Evolutionary conservation across 2,329 filamentous ascomycete species (phyloP).

Genomic region (Uncinocarpus reesii): DNA sequence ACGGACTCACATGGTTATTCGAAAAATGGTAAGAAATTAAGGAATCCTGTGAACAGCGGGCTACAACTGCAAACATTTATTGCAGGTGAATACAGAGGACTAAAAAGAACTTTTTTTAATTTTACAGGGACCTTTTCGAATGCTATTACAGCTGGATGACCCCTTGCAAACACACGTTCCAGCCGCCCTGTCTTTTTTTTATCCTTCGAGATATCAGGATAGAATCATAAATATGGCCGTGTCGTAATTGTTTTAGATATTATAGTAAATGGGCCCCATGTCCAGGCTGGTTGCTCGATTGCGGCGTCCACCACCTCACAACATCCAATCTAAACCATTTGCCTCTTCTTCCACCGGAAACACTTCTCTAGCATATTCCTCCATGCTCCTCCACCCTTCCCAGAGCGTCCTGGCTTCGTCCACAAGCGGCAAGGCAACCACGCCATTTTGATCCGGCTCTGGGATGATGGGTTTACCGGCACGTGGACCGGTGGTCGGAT

Average conservation of each 20-base stretch:
- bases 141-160: not conserved
- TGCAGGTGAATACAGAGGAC: not conserved
- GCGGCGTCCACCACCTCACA: constrained; percentile 20
- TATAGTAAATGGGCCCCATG: not conserved
- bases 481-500: constrained; percentile 27
- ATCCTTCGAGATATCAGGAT: not conserved
- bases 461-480: constrained; percentile 26
- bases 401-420: constrained; percentile 69
- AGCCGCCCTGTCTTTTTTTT: not conserved
- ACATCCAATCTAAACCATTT: constrained; percentile 91
- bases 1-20: too few relatives aligned
- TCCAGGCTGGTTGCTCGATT: not conserved
- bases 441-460: constrained; percentile 25
- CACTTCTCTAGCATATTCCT: constrained; percentile 89
- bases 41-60: too few relatives aligned
- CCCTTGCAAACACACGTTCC: not conserved
- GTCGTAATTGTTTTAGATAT: not conserved
- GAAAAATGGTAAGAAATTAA: too few relatives aligned
- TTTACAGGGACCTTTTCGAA: not conserved
- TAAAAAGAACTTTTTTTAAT: not conserved
- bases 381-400: constrained; percentile 81
- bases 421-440: constrained; percentile 56
- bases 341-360: constrained; percentile 91
- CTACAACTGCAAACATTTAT: too few relatives aligned
- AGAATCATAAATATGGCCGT: not conserved